Conservation (phyloP, 305 asterid species). For the Petunia hybrid region DNA sequence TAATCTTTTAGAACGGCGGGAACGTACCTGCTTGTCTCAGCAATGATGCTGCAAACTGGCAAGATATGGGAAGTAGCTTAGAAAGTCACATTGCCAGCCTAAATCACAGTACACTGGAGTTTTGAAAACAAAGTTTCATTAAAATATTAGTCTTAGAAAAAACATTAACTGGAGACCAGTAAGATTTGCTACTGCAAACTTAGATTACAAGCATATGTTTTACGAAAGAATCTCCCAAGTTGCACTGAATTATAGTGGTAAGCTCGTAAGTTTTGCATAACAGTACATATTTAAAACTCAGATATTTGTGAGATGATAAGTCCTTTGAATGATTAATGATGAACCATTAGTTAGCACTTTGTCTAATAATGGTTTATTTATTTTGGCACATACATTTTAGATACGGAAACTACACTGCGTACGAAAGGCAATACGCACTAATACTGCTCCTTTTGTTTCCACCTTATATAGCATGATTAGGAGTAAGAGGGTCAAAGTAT, state of each 20-base stretch:
- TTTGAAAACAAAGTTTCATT: background rate
- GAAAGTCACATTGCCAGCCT: background rate
- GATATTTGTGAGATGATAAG: background rate
- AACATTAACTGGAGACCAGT: background rate
- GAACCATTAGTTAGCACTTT: background rate
- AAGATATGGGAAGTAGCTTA: conserved; percentile 16
- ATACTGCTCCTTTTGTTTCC: too few species aligned
- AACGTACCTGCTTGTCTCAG: background rate
- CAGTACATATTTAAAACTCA: background rate
- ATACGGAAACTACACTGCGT: background rate
- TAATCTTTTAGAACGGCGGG: too few species aligned
- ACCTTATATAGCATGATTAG: too few species aligned
- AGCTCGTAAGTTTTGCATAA: background rate
- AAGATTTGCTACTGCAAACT: background rate
- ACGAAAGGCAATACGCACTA: background rate
- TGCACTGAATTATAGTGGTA: background rate
- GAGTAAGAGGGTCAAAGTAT: too few species aligned
- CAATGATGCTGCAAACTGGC: background rate
- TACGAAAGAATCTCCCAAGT: background rate
- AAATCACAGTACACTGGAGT: conserved; percentile 6
- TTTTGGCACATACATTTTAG: background rate
- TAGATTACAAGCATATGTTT: background rate
- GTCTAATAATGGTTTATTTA: background rate
- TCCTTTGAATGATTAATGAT: background rate
- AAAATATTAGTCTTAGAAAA: background rate